Conservation (phyloP, 495 filamentous ascomycete genomes). For the Penicillium waksmanii region DNA sequence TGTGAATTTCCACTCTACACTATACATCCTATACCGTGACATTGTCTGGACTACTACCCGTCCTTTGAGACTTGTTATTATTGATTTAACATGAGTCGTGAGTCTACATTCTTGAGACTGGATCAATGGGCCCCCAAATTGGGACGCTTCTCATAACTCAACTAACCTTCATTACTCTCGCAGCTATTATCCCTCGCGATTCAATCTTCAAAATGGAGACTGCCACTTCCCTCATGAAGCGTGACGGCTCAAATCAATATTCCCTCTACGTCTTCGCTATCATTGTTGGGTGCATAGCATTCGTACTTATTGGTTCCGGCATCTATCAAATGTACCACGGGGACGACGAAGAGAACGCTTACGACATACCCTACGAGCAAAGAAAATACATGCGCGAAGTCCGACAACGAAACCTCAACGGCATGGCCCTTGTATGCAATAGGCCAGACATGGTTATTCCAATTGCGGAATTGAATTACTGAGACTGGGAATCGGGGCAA, state of each 20-base stretch:
- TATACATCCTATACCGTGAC: background rate
- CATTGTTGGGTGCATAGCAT: slow-evolving; percentile 29
- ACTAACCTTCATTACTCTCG: background rate
- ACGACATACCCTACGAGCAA: slow-evolving; percentile 26
- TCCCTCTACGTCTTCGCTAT: slow-evolving; percentile 35
- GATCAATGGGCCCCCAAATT: too few species aligned
- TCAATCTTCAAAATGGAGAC: slow-evolving; percentile 10
- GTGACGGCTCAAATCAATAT: slow-evolving; percentile 17
- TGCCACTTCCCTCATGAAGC: slow-evolving; percentile 19
- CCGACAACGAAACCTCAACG: slow-evolving; percentile 30
- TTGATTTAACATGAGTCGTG: background rate
- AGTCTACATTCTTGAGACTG: background rate
- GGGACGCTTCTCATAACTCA: background rate
- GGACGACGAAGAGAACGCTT: slow-evolving; percentile 8
- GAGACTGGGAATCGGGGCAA: slow-evolving; percentile 1
- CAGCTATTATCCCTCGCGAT: background rate
- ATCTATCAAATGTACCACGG: slow-evolving; percentile 32
- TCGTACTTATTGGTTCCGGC: slow-evolving; percentile 27
- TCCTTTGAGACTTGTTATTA: background rate
- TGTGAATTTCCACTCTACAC: background rate
- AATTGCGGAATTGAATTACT: slow-evolving; percentile 19
- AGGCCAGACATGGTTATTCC: slow-evolving; percentile 34
- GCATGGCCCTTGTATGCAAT: slow-evolving; percentile 19
- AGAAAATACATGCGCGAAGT: slow-evolving; percentile 33
- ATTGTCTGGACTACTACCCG: background rate